Conservation (phyloP, 1,284 basidiomycete species). For the Microbotryomycetes sp. region DNA sequence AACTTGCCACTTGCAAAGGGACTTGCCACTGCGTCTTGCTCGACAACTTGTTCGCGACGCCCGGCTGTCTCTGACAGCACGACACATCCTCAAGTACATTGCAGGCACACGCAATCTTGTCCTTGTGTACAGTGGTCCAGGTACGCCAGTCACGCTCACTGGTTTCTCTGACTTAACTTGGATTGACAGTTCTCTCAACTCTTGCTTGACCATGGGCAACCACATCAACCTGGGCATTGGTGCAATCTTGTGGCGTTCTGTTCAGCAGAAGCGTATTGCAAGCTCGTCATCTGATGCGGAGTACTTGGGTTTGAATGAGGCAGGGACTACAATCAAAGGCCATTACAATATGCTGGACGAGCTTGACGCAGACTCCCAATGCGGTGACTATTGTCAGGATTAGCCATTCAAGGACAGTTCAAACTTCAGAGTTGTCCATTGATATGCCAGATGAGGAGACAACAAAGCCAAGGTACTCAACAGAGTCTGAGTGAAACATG, state of each 20-base stretch:
- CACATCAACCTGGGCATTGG: constrained; percentile 36
- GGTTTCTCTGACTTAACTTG: constrained; percentile 8
- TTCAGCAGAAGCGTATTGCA: no score
- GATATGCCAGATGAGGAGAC: constrained; percentile 38
- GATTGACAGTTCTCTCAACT: neutral
- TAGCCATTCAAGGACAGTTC: no score
- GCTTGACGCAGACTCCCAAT: no score
- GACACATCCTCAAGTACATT: constrained; percentile 39
- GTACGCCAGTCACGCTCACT: neutral
- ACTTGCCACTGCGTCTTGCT: no score
- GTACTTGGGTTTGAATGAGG: no score
- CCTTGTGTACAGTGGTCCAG: constrained; percentile 24
- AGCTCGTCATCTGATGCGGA: no score
- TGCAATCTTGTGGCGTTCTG: constrained; percentile 43
- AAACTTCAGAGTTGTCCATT: constrained; percentile 46
- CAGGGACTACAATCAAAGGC: no score
- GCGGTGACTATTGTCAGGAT: no score
- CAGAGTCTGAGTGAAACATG: constrained; percentile 12
- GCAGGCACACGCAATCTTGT: constrained; percentile 32
- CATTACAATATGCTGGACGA: no score
- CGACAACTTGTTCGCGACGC: no score
- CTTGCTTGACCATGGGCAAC: constrained; percentile 39
- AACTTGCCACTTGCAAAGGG: no score
- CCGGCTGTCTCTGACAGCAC: no score
- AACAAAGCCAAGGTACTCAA: constrained; percentile 47